phyloP scores from a whole-genome alignment of 176 grass and related monocot genomes.

The Triticum urartu region DNA sequence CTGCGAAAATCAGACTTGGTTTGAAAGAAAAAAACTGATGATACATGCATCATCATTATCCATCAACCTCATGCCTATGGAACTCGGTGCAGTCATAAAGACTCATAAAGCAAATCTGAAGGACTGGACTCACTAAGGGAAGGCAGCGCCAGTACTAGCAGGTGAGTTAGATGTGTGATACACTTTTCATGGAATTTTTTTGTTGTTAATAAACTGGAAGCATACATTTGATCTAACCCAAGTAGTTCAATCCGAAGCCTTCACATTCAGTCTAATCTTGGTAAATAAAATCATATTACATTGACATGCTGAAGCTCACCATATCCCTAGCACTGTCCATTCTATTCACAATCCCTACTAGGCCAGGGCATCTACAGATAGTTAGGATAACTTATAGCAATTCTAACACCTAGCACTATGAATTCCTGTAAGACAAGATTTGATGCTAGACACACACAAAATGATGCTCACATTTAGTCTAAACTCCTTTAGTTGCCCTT shows the following conservation, averaged over 20 bases:
- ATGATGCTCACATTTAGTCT: neutral
- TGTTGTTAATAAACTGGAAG: constrained; percentile 4
- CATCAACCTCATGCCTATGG: neutral
- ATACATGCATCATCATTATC: neutral
- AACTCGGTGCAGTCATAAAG: neutral
- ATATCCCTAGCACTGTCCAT: neutral
- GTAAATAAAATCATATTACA: neutral
- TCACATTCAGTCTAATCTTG: neutral
- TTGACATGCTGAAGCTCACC: neutral
- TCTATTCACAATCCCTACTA: constrained; percentile 1
- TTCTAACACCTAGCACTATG: neutral
- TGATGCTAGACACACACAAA: neutral
- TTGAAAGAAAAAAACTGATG: neutral
- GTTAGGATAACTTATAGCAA: neutral
- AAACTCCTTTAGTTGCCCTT: neutral
- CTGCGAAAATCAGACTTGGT: neutral
- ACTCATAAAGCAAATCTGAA: too few relatives aligned
- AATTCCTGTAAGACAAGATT: neutral
- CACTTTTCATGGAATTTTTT: neutral
- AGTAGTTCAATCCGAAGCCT: neutral
- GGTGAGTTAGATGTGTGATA: neutral
- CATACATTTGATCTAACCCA: neutral
- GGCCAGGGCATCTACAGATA: neutral
- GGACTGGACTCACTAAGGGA: neutral
- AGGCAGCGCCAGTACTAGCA: neutral